These are phyloP conservation scores for Jatropha podagrica DNA, from an alignment of 441 rosid genomes.

Conservation along the genomic window DNA sequence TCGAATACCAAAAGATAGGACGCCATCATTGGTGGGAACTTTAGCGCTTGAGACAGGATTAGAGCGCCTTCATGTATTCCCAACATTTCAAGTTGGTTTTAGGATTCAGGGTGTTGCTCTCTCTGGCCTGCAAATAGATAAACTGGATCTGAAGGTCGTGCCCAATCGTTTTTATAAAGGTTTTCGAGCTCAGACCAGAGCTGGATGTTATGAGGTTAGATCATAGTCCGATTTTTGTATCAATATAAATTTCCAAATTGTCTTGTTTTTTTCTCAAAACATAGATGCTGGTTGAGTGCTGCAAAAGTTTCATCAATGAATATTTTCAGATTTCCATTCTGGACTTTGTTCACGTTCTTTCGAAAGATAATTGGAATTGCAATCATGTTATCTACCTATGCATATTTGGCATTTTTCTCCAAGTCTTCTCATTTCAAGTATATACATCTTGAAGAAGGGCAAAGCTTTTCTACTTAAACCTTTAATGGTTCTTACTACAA, in stretches of 20 bases:
- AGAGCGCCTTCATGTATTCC: constrained; percentile 55
- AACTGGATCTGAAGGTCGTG: constrained; percentile 62
- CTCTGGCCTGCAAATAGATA: constrained; percentile 82
- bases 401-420: not conserved
- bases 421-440: not conserved
- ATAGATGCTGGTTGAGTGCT: not conserved
- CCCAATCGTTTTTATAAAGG: constrained; percentile 86
- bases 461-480: not conserved
- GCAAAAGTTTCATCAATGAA: not conserved
- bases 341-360: not conserved
- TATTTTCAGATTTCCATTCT: not conserved
- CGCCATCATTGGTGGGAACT: constrained; percentile 82
- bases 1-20: constrained; percentile 75
- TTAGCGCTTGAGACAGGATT: constrained; percentile 59
- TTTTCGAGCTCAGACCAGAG: constrained; percentile 80
- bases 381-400: not conserved
- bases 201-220: constrained; percentile 77
- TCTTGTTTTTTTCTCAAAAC: not conserved
- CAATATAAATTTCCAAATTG: not conserved
- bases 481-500: not conserved
- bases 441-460: not conserved
- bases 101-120: constrained; percentile 87
- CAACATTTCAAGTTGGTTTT: constrained; percentile 68
- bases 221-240: constrained; percentile 37
- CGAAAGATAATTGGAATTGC: not conserved